Percentiles rank a stretch among this genome's conserved stretches.
Evolutionary conservation across 495 filamentous ascomycete genomes (phyloP).

Genomic region (Penicillium egyptiacum): DNA sequence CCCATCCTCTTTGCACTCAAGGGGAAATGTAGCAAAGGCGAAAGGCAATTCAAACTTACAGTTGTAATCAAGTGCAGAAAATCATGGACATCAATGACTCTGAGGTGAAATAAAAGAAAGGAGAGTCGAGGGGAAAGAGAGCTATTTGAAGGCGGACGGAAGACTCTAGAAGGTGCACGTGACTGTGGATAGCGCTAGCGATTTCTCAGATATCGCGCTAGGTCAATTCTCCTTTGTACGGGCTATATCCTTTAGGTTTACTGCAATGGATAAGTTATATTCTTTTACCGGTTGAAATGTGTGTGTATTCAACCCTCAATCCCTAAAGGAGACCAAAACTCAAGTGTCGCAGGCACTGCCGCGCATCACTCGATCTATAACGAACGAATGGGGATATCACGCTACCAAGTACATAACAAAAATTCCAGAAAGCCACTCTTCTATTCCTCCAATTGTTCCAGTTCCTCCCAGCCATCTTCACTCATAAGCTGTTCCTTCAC

Average conservation of each 20-base stretch:
- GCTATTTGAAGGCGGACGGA: slow-evolving; percentile 39
- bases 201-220: not conserved
- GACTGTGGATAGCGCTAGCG: slow-evolving; percentile 16
- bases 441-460: slow-evolving; percentile 44
- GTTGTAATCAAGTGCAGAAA: slow-evolving; percentile 13
- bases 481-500: slow-evolving; percentile 64
- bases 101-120: slow-evolving; percentile 11
- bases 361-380: slow-evolving; percentile 18
- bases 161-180: slow-evolving; percentile 51
- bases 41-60: slow-evolving; percentile 23
- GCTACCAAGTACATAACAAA: slow-evolving; percentile 19
- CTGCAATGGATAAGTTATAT: not conserved
- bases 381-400: slow-evolving; percentile 36
- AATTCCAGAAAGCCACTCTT: slow-evolving; percentile 7
- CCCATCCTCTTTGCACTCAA: slow-evolving; percentile 1
- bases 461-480: slow-evolving; percentile 73
- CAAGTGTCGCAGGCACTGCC: slow-evolving; percentile 13
- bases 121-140: slow-evolving; percentile 11
- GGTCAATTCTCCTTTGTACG: not conserved
- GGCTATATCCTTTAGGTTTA: not conserved
- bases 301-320: not conserved
- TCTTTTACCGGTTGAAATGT: not conserved
- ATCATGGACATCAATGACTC: slow-evolving; percentile 8
- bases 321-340: slow-evolving; percentile 8
- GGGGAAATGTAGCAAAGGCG: not conserved